A percentile compares a stretch with the other conserved stretches of the same genome.
phyloP scores from a whole-genome alignment of 2,329 filamentous ascomycete genomes.

The Alternaria sp. region DNA sequence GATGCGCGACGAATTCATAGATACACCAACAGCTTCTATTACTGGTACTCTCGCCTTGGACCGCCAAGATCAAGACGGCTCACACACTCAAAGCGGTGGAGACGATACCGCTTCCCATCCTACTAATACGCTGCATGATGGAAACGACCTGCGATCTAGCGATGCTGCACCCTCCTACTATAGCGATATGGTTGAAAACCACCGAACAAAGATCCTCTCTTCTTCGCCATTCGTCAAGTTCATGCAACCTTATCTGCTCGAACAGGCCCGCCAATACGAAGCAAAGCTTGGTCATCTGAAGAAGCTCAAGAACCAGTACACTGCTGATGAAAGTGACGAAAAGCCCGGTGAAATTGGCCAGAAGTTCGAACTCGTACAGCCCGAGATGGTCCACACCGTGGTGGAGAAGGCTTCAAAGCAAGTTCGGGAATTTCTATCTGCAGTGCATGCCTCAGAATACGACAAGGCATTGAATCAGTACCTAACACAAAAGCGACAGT shows the following conservation, averaged over 20 bases:
- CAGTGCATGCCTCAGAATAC: constrained; percentile 95
- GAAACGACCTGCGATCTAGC: constrained; percentile 60
- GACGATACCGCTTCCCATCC: neutral
- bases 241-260: constrained; percentile 88
- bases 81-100: neutral
- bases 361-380: constrained; percentile 88
- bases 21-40: constrained; percentile 71
- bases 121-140: constrained; percentile 46
- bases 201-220: constrained; percentile 90
- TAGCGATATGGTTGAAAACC: constrained; percentile 91
- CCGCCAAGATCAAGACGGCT: constrained; percentile 17
- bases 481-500: constrained; percentile 90
- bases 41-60: constrained; percentile 41
- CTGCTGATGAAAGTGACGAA: constrained; percentile 44
- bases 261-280: constrained; percentile 91
- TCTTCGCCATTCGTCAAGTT: constrained; percentile 97
- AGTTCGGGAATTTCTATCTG: constrained; percentile 91
- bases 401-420: constrained; percentile 81
- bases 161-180: constrained; percentile 92
- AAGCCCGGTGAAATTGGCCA: constrained; percentile 55
- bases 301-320: constrained; percentile 76
- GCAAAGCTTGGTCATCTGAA: constrained; percentile 81
- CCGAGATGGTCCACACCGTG: constrained; percentile 91
- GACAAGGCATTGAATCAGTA: constrained; percentile 95
- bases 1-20: constrained; percentile 89